phyloP scores from a whole-genome alignment of 352 stramenopile species.

The Phytophthora cajani region DNA sequence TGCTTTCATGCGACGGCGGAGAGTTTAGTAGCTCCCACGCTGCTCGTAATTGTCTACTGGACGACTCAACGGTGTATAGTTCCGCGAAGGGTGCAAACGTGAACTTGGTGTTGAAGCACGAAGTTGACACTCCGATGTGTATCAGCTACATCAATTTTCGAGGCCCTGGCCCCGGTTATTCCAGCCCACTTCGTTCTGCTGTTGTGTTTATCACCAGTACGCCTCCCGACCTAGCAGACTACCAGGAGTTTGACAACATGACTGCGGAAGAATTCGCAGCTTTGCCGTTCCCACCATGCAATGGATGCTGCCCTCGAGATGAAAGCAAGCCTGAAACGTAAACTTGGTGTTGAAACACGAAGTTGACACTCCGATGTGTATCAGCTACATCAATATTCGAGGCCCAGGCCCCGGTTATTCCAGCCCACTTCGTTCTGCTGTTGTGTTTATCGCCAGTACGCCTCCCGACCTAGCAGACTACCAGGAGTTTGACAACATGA shows the following conservation, averaged over 20 bases:
- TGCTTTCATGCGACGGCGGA: slow-evolving; percentile 75
- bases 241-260: slow-evolving; percentile 71
- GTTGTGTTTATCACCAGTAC: slow-evolving; percentile 78
- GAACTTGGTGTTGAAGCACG: slow-evolving; percentile 82
- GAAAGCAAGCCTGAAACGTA: slow-evolving; percentile 77
- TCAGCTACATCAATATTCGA: slow-evolving; percentile 76
- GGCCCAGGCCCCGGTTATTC: slow-evolving; percentile 83
- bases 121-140: slow-evolving; percentile 83
- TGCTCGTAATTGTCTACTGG: slow-evolving; percentile 71
- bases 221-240: slow-evolving; percentile 54
- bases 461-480: slow-evolving; percentile 58
- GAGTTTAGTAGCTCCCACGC: slow-evolving; percentile 82
- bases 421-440: slow-evolving; percentile 64
- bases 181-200: slow-evolving; percentile 69
- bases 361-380: slow-evolving; percentile 80
- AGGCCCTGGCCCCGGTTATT: slow-evolving; percentile 80
- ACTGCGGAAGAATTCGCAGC: slow-evolving; percentile 79
- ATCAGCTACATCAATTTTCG: slow-evolving; percentile 76
- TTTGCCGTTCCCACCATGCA: slow-evolving; percentile 69
- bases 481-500: slow-evolving; percentile 72
- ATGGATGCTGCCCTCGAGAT: slow-evolving; percentile 56
- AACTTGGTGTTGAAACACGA: slow-evolving; percentile 85
- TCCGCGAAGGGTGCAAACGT: slow-evolving; percentile 76
- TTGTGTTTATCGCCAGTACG: slow-evolving; percentile 78
- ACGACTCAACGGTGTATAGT: slow-evolving; percentile 86